Percentiles rank a stretch among this genome's conserved stretches.
phyloP scores from a whole-genome alignment of 2,329 filamentous ascomycete species.

The Torrubiellomyces zombiae region DNA sequence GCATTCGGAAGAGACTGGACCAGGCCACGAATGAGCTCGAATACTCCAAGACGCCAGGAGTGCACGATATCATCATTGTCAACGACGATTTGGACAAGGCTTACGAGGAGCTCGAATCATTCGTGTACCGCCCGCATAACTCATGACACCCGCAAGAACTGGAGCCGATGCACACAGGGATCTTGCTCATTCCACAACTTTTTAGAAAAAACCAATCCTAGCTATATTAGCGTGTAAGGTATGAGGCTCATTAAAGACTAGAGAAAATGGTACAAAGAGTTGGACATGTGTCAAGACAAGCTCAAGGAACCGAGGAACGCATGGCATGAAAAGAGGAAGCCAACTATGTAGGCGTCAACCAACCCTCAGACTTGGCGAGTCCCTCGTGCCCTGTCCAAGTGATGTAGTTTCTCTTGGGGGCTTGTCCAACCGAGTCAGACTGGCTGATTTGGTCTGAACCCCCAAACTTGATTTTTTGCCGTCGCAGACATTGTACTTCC shows the following conservation, averaged over 20 bases:
- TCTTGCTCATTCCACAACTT: too few relatives aligned
- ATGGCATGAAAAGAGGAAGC: too few relatives aligned
- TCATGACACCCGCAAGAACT: slow-evolving; percentile 5
- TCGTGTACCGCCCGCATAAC: slow-evolving; percentile 21
- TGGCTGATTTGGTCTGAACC: too few relatives aligned
- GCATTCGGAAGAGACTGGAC: slow-evolving; percentile 48
- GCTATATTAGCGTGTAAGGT: slow-evolving; percentile 14
- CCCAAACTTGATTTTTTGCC: too few relatives aligned
- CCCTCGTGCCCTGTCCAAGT: too few relatives aligned
- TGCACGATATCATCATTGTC: slow-evolving; percentile 21
- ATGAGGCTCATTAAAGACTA: slow-evolving; percentile 21
- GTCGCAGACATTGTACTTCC: too few relatives aligned
- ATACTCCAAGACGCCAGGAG: slow-evolving; percentile 49
- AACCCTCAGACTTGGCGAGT: too few relatives aligned
- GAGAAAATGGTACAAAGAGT: slow-evolving; percentile 18
- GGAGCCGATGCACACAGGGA: too few relatives aligned
- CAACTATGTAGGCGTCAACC: too few relatives aligned
- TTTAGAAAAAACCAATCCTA: slow-evolving; percentile 15
- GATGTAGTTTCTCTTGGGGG: too few relatives aligned
- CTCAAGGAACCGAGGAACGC: too few relatives aligned
- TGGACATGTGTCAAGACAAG: slow-evolving; percentile 18
- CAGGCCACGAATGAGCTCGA: slow-evolving; percentile 63
- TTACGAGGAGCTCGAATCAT: slow-evolving; percentile 35
- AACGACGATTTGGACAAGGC: slow-evolving; percentile 30
- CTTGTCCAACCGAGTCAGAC: too few relatives aligned